phyloP scores from a whole-genome alignment of 148 eudicot species.

The Cornus suecica region DNA sequence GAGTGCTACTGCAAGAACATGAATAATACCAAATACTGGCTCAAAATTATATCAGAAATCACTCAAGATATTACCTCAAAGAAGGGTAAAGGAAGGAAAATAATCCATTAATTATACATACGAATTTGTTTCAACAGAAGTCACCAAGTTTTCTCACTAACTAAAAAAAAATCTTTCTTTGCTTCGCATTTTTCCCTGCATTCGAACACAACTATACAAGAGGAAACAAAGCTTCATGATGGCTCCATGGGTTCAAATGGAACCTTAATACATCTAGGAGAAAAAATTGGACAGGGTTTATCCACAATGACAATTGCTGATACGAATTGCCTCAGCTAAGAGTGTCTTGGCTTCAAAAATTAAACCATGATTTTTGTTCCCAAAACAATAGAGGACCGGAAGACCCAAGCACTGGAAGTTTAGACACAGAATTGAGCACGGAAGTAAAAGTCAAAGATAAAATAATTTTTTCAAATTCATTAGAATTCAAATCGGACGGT shows the following conservation, averaged over 20 bases:
- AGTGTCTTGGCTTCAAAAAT: neutral
- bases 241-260: neutral
- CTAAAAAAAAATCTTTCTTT: neutral
- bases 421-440: neutral
- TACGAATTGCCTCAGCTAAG: neutral
- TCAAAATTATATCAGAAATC: no score
- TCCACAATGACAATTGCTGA: neutral
- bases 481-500: neutral
- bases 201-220: neutral
- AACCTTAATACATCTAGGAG: neutral
- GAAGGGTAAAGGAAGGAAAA: no score
- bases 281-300: neutral
- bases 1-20: no score
- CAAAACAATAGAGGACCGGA: neutral
- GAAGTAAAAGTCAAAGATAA: slow-evolving; percentile 1
- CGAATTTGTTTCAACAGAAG: no score
- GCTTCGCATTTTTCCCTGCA: neutral
- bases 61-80: no score
- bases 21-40: no score
- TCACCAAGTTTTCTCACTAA: no score
- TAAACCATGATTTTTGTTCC: neutral
- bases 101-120: no score
- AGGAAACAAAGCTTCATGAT: neutral
- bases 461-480: neutral
- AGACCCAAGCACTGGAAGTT: neutral